These are phyloP conservation scores for Saccharomycopsis capsularis DNA, from an alignment of 805 yeast genomes.

Conservation along the genomic window DNA sequence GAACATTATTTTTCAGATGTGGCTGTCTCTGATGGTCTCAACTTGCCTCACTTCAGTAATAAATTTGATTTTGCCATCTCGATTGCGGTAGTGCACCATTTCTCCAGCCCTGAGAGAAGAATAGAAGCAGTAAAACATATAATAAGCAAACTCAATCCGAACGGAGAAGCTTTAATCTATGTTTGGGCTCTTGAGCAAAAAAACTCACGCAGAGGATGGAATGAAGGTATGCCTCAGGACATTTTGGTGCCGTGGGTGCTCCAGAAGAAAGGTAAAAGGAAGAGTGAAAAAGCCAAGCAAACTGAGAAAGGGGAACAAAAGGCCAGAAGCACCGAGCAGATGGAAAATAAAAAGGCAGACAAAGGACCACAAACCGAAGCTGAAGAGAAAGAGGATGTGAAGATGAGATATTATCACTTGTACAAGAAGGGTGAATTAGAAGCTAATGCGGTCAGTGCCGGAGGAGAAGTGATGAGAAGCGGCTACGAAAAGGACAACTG, in stretches of 20 bases:
- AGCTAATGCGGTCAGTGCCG: constrained; percentile 63
- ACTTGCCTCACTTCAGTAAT: constrained; percentile 45
- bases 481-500: constrained; percentile 96
- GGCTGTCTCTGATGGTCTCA: constrained; percentile 75
- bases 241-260: constrained; percentile 94
- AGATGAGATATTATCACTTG: constrained; percentile 82
- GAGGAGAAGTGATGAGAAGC: constrained; percentile 53
- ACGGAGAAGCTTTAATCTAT: constrained; percentile 73
- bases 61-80: constrained; percentile 81
- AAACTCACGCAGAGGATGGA: constrained; percentile 80
- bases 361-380: constrained; percentile 23
- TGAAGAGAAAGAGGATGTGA: constrained; percentile 38
- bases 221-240: constrained; percentile 88
- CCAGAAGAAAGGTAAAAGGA: constrained; percentile 40
- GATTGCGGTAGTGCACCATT: constrained; percentile 94
- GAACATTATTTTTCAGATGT: constrained; percentile 35
- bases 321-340: constrained; percentile 23
- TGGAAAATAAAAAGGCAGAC: constrained; percentile 26
- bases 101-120: constrained; percentile 78
- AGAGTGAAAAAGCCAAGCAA: constrained; percentile 25
- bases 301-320: constrained; percentile 23
- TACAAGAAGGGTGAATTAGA: constrained; percentile 79
- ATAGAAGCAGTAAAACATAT: constrained; percentile 67
- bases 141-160: constrained; percentile 45
- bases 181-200: constrained; percentile 98